These are phyloP conservation scores for Pythium sp. DNA, from an alignment of 352 stramenopile species.

Conservation along the genomic window DNA sequence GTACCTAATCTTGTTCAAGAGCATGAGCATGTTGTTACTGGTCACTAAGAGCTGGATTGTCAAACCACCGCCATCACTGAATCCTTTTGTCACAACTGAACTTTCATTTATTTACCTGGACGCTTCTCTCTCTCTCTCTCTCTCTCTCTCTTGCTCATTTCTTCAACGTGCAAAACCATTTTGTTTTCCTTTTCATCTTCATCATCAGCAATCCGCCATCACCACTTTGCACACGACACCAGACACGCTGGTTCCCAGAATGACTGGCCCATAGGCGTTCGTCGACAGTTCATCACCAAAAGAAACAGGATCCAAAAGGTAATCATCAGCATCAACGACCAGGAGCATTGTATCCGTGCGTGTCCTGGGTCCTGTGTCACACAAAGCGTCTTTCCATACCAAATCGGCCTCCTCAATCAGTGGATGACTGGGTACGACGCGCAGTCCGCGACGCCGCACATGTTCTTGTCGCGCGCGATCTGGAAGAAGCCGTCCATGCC, in stretches of 20 bases:
- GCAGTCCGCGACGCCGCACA: conserved; percentile 87
- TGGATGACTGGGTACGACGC: conserved; percentile 83
- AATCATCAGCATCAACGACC: background rate
- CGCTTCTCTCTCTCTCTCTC: background rate
- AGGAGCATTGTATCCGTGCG: background rate
- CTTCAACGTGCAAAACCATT: background rate
- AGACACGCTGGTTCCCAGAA: background rate
- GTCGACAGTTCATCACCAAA: background rate
- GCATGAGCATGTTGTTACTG: background rate
- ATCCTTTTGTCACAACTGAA: background rate
- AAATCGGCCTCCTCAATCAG: background rate
- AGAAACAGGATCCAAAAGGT: background rate
- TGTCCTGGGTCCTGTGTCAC: background rate
- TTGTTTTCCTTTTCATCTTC: background rate
- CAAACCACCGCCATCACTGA: background rate
- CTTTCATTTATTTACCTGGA: background rate
- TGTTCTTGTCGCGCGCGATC: conserved; percentile 89
- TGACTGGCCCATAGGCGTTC: background rate
- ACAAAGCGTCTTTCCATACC: background rate
- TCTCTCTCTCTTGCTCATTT: background rate
- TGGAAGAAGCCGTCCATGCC: conserved; percentile 96
- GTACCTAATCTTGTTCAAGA: background rate
- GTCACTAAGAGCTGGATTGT: background rate
- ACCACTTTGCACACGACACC: background rate
- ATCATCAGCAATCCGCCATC: background rate